Base-by-base conservation (phyloP, 257 asterid genomes). In the Lycium barbarum region DNA sequence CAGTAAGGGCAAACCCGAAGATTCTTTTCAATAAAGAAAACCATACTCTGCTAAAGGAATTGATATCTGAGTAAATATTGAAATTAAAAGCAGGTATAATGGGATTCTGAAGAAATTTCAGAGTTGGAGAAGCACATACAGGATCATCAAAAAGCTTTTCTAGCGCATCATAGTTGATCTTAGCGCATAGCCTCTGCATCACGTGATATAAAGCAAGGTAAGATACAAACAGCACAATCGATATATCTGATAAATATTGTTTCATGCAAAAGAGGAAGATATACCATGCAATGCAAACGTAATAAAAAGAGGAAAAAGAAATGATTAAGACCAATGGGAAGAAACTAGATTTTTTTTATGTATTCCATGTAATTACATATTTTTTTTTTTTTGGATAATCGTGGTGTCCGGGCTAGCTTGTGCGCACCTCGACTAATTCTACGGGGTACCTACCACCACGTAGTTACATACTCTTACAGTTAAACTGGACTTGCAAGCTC, bases 141-240 rank as follows among this genome's bases (percentile, higher is more conserved):
- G 90, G 22, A 40, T 90, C 95, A 2, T 84, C 88, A 35, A 93
- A 90, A 71, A 94, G 91, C 81, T 91, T 72, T 18, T 92, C 92
- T 88, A 94, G 83, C 26, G 83, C 91, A 38, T 91, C 98, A 9
- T 76, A 85, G 85, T 87, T 90, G 88, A 94, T 85, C 86, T 88
- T 91, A 79, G 92, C 86, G 88, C 92, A 88, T 87, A 81, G 58
- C 58, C 92, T 85, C 98, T 94, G 98, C 73, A 89, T 59, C 72
- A 74, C 57, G 79, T 80, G 33, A 68, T 67, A 63, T 61, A 45
- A 71, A 80, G 80, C 80, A 85, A 57, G 18, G 20, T 72, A 57
- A 81, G 84, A 79, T 49, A 59, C 57, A 54, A 84, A 59, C 63
- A 63, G 7, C 26, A 65, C 22, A 26, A 55, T 22, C 26, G 26